Percentiles rank a stretch among this genome's conserved stretches.
Evolutionary conservation across 148 eudicot genomes (phyloP).

Genomic region (Amaranthus hypochondriacus): DNA sequence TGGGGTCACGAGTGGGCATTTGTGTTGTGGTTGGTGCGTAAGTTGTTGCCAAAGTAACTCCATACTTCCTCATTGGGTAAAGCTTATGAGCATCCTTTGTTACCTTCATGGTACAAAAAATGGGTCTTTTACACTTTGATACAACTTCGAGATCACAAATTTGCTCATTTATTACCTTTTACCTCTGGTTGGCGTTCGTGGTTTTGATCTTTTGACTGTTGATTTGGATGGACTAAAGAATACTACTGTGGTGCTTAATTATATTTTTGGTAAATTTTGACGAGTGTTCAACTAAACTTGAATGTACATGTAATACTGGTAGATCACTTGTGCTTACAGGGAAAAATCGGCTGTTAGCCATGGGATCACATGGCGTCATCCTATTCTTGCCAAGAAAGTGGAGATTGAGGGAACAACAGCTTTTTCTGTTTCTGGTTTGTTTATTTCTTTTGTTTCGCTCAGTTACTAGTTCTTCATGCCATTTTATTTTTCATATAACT

Average conservation of each 20-base stretch:
- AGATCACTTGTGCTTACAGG: conserved; percentile 33
- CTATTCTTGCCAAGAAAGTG: conserved; percentile 62
- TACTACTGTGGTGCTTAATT: neutral
- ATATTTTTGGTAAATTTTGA: neutral
- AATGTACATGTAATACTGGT: neutral
- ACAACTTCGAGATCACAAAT: neutral
- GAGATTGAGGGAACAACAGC: conserved; percentile 77
- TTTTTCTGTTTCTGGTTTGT: conserved; percentile 77
- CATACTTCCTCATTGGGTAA: too few species aligned
- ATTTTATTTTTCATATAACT: neutral
- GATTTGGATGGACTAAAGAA: too few species aligned
- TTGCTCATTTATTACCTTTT: neutral
- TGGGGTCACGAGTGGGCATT: too few species aligned
- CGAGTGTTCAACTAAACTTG: neutral
- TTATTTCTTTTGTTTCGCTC: neutral
- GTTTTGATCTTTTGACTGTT: neutral
- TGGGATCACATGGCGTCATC: conserved; percentile 61
- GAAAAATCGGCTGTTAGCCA: conserved; percentile 93
- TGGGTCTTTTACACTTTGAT: neutral
- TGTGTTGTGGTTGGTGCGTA: too few species aligned
- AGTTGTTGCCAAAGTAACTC: too few species aligned
- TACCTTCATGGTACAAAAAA: too few species aligned
- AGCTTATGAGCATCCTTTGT: too few species aligned
- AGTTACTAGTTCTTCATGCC: too few species aligned
- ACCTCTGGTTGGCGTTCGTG: neutral